Evolutionary conservation across 1,284 basidiomycete species (phyloP), one percentile per base, ranked within the genome.

Genomic region (Kalmanozyma brasiliensis): DNA sequence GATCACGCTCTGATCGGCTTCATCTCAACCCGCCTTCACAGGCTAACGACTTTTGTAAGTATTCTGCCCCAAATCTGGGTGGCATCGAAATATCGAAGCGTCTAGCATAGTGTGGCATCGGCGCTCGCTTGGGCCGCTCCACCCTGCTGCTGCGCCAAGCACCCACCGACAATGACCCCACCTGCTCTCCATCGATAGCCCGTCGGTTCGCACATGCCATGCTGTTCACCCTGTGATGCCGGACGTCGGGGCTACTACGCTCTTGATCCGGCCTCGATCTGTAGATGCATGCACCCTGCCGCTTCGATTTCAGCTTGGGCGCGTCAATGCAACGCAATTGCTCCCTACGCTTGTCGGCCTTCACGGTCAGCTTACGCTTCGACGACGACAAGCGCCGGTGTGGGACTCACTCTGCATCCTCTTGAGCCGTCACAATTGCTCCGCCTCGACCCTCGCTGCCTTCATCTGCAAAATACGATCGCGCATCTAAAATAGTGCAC

Each of bases 21-120:
- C 33, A 47, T 34, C 41, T 40, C 41, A 35, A 53, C 30, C 41
- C 47, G 59, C 59, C 59, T 68, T 63, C 17, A 23, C 43, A 68
- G 65, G 65, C 65, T 62, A 59, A 68, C 59, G 65, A 68, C 29
- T 34, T 43, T 52, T 58, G 65, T 68, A 49, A 62, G 65, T 68
- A 38, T 22, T 23, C 4, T 26, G 24, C 10, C 33, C 11, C 7
- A 29, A 29, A 29, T 29, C 26, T 29, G 26, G 26, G 26, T 29
- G 11, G 26, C 26, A 29, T 29, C 11, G 26, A 6, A 29, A 6
- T 29, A 17, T 30, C 46, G 17, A 22, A 19, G 20, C 35, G 9
- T 17, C 38, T 26, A n/a, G n/a, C n/a, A n/a, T n/a, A n/a, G n/a
- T n/a, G n/a, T n/a, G n/a, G 41, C 47, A 43, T 20, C 41, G 42